A percentile compares a stretch with the other conserved stretches of the same genome.
Conservation (phyloP, 2,329 filamentous ascomycete species). For the Colletotrichum ledebouriae region DNA sequence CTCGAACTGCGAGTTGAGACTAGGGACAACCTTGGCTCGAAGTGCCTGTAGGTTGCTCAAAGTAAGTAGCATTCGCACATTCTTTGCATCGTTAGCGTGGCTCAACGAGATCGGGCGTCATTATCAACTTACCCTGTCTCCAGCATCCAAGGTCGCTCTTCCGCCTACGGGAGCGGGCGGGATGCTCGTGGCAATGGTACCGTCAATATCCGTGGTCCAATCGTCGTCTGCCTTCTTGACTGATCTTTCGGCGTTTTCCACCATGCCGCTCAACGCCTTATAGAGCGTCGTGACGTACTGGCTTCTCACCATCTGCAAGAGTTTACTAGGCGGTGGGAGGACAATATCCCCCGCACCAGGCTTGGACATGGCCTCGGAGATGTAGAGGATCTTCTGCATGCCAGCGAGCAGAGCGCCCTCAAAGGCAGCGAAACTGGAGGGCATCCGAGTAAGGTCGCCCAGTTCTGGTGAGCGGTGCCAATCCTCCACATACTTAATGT, state of each 20-base stretch:
- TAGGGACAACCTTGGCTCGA: constrained; percentile 84
- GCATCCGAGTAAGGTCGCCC: constrained; percentile 92
- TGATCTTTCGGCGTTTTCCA: constrained; percentile 91
- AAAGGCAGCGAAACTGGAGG: constrained; percentile 85
- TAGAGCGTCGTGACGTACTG: constrained; percentile 96
- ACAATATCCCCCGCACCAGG: constrained; percentile 82
- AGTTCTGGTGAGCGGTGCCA: constrained; percentile 89
- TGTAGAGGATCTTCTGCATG: constrained; percentile 96
- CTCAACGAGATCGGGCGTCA: background rate
- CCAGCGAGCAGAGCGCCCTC: constrained; percentile 85
- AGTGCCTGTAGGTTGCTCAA: constrained; percentile 91
- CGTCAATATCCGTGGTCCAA: constrained; percentile 66
- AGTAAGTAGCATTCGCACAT: constrained; percentile 92
- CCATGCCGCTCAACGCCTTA: constrained; percentile 93
- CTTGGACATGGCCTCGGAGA: constrained; percentile 86
- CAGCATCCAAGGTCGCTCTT: constrained; percentile 65
- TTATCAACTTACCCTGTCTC: constrained; percentile 65
- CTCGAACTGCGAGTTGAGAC: constrained; percentile 93
- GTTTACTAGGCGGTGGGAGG: constrained; percentile 85
- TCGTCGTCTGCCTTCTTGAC: constrained; percentile 74
- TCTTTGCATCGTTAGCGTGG: constrained; percentile 64
- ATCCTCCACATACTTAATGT: constrained; percentile 92
- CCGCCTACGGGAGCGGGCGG: constrained; percentile 55
- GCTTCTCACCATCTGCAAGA: constrained; percentile 89
- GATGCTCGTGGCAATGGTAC: constrained; percentile 53